Conservation (phyloP, 164 flowering plant genomes). For the Umbellularia californica region DNA sequence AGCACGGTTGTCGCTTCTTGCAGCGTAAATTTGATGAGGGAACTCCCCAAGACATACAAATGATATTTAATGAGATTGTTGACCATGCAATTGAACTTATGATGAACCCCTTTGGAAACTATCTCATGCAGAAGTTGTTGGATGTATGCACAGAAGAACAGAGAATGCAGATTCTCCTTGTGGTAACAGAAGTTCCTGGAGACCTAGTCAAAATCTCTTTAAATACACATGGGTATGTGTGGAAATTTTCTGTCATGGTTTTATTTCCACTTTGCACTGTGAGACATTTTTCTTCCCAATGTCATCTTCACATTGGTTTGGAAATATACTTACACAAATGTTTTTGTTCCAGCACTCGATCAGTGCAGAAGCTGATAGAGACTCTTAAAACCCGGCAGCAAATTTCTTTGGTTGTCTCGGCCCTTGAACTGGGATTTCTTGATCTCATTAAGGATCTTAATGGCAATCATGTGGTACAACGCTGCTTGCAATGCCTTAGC, state of each 20-base stretch:
- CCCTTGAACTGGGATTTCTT: constrained; percentile 68
- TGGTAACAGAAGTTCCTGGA: constrained; percentile 43
- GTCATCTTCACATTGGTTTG: background rate
- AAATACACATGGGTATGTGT: constrained; percentile 71
- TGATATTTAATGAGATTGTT: constrained; percentile 60
- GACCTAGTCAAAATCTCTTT: constrained; percentile 61
- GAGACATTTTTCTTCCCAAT: background rate
- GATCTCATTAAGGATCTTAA: constrained; percentile 65
- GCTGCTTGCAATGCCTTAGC: constrained; percentile 64
- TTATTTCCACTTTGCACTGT: background rate
- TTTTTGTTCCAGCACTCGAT: constrained; percentile 60
- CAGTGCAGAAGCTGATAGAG: constrained; percentile 80
- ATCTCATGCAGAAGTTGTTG: constrained; percentile 79
- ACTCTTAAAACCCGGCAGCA: constrained; percentile 57
- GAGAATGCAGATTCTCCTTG: constrained; percentile 44
- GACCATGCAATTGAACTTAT: constrained; percentile 65
- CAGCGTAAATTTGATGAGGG: constrained; percentile 67
- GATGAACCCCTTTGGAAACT: constrained; percentile 86
- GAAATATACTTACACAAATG: background rate
- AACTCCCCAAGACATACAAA: constrained; percentile 35
- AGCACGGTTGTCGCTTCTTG: constrained; percentile 68
- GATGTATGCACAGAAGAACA: constrained; percentile 76
- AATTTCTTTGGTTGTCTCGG: constrained; percentile 39
- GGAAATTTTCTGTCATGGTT: background rate
- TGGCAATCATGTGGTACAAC: constrained; percentile 82